A percentile compares a stretch with the other conserved stretches of the same genome.
Evolutionary conservation across 345 rosid species (phyloP).

Genomic region (Aquilaria yunnanensis): DNA sequence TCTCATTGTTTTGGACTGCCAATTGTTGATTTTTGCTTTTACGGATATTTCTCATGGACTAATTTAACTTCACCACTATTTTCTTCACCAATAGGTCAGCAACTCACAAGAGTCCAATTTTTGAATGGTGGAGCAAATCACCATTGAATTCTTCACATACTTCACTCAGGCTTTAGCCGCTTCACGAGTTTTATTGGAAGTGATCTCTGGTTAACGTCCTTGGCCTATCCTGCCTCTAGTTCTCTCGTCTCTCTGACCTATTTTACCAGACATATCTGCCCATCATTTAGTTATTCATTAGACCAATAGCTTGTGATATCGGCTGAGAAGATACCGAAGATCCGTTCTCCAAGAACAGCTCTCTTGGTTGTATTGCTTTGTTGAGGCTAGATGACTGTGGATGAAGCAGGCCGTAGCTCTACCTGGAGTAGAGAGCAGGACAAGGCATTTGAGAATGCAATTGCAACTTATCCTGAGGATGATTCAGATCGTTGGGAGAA

Average conservation of each 20-base stretch:
- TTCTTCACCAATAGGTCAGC: constrained; percentile 34
- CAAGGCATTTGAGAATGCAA: constrained; percentile 84
- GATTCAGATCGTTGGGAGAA: constrained; percentile 53
- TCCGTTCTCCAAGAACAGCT: constrained; percentile 19
- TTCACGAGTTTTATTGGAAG: constrained; percentile 27
- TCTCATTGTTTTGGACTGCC: constrained; percentile 18
- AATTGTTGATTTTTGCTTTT: constrained; percentile 30
- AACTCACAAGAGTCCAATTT: constrained; percentile 43
- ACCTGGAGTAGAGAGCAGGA: constrained; percentile 86
- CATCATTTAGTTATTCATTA: constrained; percentile 15
- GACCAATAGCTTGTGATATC: constrained; percentile 13
- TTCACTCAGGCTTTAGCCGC: constrained; percentile 17
- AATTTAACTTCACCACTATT: constrained; percentile 34
- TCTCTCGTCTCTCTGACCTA: constrained; percentile 20
- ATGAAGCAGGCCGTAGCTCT: constrained; percentile 56
- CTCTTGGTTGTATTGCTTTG: constrained; percentile 14
- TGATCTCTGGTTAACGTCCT: constrained; percentile 31
- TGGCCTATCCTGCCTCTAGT: constrained; percentile 25
- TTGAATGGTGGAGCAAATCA: constrained; percentile 40
- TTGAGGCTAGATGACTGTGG: constrained; percentile 49
- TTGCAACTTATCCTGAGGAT: constrained; percentile 64
- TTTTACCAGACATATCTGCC: constrained; percentile 17
- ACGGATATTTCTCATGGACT: constrained; percentile 50
- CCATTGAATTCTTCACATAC: constrained; percentile 36
- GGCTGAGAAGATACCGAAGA: constrained; percentile 20